Base-by-base conservation (phyloP, 148 eudicot species). In the Vaccinium myrtillus region DNA sequence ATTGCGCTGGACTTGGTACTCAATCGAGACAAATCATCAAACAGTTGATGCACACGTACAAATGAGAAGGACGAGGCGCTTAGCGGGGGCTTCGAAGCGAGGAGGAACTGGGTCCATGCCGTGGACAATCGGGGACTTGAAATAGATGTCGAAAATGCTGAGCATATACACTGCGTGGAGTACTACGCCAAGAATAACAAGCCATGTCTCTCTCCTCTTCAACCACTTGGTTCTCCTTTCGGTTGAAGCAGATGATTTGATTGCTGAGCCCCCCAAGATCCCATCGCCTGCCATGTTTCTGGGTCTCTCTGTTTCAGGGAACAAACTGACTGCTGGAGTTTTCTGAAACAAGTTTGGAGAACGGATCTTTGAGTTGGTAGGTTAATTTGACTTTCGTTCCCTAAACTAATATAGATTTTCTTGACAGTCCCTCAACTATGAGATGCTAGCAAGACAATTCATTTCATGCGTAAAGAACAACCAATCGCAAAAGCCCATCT, bases 91-190 rank as follows among this genome's bases (percentile, higher is more conserved):
- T 8, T 89, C 50, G 76, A 94, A 92, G 27, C 96, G 93, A 32
- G 99, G 99, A n/a, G 83, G 53, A 67, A 95, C 98, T 19, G 94
- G 99, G 74, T 97, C 95, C 99, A 97, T 97, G 91, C 98, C 98
- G 83, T 97, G 99, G 83, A 97, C 99, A 80, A 97, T 97, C 0
- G 99, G 99, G 61, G 95, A 85, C 85, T 94, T 97, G 93, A 97
- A 97, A 83, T 95, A 97, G 32, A 97, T 97, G 80, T 97, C 99
- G 88, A 97, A 97, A 63, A 97, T 97, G 90, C 99, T 95, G 80
- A 95, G 86, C 99, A 97, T 95, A 82, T 97, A 97, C 30, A 95
- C 93, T 67, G 98, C 98, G 82, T 97, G 99, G 32, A 97, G 94
- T 4, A 93, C 70, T 0, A 95, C 89, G 19, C 99, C 99, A n/a